Base-by-base conservation (phyloP, 345 rosid genomes). In the Theobroma cacao region DNA sequence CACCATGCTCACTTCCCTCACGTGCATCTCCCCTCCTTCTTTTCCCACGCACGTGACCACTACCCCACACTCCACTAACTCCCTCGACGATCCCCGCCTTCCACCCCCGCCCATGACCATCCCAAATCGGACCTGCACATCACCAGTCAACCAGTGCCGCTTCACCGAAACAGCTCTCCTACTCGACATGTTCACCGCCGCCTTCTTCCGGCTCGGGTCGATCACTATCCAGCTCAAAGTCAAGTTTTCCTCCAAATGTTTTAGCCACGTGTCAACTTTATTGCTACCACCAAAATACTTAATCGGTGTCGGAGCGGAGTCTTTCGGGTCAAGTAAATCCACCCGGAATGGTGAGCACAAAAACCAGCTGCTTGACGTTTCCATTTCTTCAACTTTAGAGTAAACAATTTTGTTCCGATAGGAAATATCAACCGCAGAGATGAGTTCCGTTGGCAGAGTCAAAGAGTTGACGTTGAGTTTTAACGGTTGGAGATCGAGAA, bases 351-450 rank as follows among this genome's bases (percentile, higher is more conserved):
- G 97, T 1, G 94, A 78, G 24, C 80, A 53, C 40, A 69, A 18
- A 69, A 92, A 94, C 93, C 93, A 90, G 2, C 75, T 80, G 0
- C 87, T 86, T 43, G 34, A 77, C 2, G 86, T 89, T 50, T 86
- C 91, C 13, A 78, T 82, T 60, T 77, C 85, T 56, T 75, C 85
- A 10, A 89, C 89, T 34, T 84, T 88, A 0, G 97, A 92, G 72
- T 82, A 85, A 28, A 94, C 81, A 0, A 85, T 50, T n/a, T 78
- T 50, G 43, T 82, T 81, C 64, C 47, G 64, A 69, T 88, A 89
- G 52, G 77, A 87, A 28, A 95, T 26, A 81, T 95, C 99, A 3
- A 95, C 97, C 65, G 97, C 97, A 0, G 93, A 93, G 80, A 95
- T 87, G 3, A 93, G 45, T 15, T 68, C 86, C 8, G 72, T 18